These are phyloP conservation scores for Lojkania enalia DNA, from an alignment of 2,329 filamentous ascomycete species.

Conservation along the genomic window DNA sequence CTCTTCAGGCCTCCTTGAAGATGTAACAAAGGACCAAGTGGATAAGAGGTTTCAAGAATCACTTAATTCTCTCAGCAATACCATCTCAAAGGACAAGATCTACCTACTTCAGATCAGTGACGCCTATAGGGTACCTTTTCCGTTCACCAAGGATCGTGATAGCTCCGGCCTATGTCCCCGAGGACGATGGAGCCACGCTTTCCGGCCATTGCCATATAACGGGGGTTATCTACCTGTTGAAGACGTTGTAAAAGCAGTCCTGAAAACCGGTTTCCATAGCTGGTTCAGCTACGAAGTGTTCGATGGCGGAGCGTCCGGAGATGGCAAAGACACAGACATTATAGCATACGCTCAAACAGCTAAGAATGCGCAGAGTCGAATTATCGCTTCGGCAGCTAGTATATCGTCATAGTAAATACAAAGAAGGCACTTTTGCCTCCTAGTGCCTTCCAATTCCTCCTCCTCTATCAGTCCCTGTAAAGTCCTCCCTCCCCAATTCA, in stretches of 20 bases:
- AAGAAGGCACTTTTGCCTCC: too few relatives aligned
- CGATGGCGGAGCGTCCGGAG: slow-evolving; percentile 61
- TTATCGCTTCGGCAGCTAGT: too few relatives aligned
- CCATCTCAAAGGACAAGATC: slow-evolving; percentile 70
- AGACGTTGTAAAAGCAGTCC: slow-evolving; percentile 66
- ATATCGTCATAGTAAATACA: too few relatives aligned
- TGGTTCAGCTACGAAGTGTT: slow-evolving; percentile 75
- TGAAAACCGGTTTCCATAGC: slow-evolving; percentile 67
- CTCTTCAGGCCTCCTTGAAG: slow-evolving; percentile 60
- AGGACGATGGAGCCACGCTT: slow-evolving; percentile 72
- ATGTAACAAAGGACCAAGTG: slow-evolving; percentile 51
- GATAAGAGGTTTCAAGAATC: slow-evolving; percentile 57
- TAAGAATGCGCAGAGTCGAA: neutral
- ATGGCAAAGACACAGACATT: slow-evolving; percentile 34
- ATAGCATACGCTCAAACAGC: neutral
- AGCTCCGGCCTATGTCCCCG: slow-evolving; percentile 61
- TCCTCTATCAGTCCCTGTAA: too few relatives aligned
- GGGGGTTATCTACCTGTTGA: slow-evolving; percentile 72
- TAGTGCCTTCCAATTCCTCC: too few relatives aligned
- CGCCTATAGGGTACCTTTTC: slow-evolving; percentile 65
- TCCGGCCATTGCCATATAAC: slow-evolving; percentile 68
- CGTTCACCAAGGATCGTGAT: slow-evolving; percentile 56
- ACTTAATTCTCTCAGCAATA: slow-evolving; percentile 58
- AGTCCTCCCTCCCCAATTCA: too few relatives aligned
- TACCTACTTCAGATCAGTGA: slow-evolving; percentile 76